Conservation (phyloP, 2,329 filamentous ascomycete genomes). For the Nemania abortiva region DNA sequence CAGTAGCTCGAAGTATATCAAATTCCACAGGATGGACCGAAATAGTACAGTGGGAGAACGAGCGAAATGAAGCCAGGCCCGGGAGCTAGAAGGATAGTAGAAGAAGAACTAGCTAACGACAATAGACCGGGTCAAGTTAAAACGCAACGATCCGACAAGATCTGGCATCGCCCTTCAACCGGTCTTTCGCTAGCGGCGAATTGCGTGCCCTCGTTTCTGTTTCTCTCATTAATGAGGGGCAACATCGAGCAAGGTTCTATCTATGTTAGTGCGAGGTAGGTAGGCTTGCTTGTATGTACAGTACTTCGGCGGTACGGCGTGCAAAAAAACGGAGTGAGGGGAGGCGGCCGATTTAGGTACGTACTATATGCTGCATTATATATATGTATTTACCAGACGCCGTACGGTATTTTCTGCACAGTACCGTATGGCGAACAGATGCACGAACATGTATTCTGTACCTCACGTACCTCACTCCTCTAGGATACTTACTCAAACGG, state of each 20-base stretch:
- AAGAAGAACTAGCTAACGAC: too few species aligned
- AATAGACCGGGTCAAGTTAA: not conserved
- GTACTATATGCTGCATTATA: not conserved
- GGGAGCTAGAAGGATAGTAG: not conserved
- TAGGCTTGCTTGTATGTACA: not conserved
- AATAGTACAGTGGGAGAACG: not conserved
- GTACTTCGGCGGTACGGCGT: constrained; percentile 4
- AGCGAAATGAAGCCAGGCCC: constrained; percentile 3
- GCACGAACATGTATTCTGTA: not conserved
- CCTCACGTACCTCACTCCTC: not conserved
- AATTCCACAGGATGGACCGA: not conserved
- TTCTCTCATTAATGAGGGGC: constrained; percentile 28
- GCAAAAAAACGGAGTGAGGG: constrained; percentile 21
- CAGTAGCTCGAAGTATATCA: not conserved
- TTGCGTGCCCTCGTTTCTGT: constrained; percentile 1
- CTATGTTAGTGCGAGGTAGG: not conserved
- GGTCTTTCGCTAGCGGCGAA: constrained; percentile 16
- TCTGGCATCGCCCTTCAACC: constrained; percentile 15
- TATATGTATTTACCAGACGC: too few species aligned
- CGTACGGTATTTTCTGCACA: not conserved
- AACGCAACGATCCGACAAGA: constrained; percentile 10
- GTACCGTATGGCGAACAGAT: not conserved
- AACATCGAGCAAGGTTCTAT: constrained; percentile 15
- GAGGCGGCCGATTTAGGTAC: not conserved
- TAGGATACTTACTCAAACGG: not conserved